Base-by-base conservation (phyloP, 352 stramenopile species). In the Saprolegnia diclina region DNA sequence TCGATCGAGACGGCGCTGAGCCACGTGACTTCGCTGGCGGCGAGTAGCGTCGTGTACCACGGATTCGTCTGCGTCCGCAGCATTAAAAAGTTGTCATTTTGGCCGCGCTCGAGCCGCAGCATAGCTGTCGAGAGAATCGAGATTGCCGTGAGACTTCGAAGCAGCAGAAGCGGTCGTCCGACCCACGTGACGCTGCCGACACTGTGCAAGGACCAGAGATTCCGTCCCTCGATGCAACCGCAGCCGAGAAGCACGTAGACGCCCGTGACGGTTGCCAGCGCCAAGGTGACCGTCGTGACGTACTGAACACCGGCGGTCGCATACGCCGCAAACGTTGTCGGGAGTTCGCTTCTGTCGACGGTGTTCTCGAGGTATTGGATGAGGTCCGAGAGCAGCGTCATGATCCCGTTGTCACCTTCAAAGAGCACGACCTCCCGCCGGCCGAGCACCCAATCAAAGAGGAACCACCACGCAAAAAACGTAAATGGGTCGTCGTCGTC, bases 121-220 rank as follows among this genome's bases (percentile, higher is more conserved):
- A 11, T 37, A 0, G 61, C 61, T 0, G 61, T 67, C 18, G 21
- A 35, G 7, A 67, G 61, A 26, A 67, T 56, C 22, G 40, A 24
- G 18, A 67, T 42, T 16, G 61, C 61, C 5, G 40, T 54, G 13
- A 67, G 14, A 26, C 61, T 45, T 1, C 61, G 61, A 50, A 67
- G 26, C 2, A 67, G 21, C 1, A 67, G 22, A 2, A 67, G 45
- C 18, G 40, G 44, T 24, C 62, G 62, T 9, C 62, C 62, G 24
- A 67, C 59, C 50, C 62, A 67, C 1, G 59, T 40, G 14, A 59
- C 19, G 19, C 32, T 40, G 19, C 22, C 56, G 16, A 64, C 56
- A 16, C 56, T 29, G 40, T 64, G 24, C 22, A 64, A 29, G 0
- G 32, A 24, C 9, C 50, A 9, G 5, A 64, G 1, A 52, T 64